phyloP scores from a whole-genome alignment of 768 basidiomycete species.

The Suillus decipiens region DNA sequence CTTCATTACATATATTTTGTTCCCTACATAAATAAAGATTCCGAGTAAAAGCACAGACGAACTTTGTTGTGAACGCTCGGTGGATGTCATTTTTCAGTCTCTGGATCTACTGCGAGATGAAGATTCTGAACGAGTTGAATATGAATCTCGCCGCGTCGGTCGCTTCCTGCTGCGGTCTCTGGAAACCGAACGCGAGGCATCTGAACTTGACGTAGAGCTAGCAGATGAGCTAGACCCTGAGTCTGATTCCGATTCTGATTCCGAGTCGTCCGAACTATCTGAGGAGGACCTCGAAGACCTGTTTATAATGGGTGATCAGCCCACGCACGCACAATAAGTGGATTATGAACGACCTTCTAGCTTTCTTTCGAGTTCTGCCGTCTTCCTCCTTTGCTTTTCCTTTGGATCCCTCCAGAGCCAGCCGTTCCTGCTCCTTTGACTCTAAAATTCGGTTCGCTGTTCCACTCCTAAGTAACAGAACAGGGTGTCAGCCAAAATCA shows the following conservation, averaged over 20 bases:
- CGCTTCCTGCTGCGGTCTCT: constrained; percentile 44
- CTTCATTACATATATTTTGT: constrained; percentile 6
- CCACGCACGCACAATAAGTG: constrained; percentile 13
- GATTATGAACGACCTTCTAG: constrained; percentile 41
- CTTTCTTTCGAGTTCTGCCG: constrained; percentile 35
- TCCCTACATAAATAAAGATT: constrained; percentile 17
- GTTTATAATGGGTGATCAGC: not conserved
- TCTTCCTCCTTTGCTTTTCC: constrained; percentile 31
- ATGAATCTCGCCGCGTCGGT: constrained; percentile 27
- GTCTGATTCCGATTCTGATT: constrained; percentile 23
- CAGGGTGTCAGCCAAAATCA: constrained; percentile 9
- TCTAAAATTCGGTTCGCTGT: constrained; percentile 86
- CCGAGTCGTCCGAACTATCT: constrained; percentile 27
- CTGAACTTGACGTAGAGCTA: constrained; percentile 33
- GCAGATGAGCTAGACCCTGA: constrained; percentile 34
- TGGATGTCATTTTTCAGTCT: constrained; percentile 16
- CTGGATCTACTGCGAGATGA: constrained; percentile 16
- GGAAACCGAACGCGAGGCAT: constrained; percentile 46
- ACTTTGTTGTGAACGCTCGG: constrained; percentile 6
- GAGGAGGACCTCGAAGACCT: constrained; percentile 48
- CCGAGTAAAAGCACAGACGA: not conserved
- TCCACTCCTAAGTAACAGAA: constrained; percentile 51
- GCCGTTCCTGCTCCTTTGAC: constrained; percentile 77
- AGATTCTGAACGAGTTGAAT: constrained; percentile 20
- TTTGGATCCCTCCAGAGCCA: constrained; percentile 28